Evolutionary conservation across 106 monocot species (phyloP), one percentile per base, ranked within the genome.

Genomic region (Apostasia shenzhenica): DNA sequence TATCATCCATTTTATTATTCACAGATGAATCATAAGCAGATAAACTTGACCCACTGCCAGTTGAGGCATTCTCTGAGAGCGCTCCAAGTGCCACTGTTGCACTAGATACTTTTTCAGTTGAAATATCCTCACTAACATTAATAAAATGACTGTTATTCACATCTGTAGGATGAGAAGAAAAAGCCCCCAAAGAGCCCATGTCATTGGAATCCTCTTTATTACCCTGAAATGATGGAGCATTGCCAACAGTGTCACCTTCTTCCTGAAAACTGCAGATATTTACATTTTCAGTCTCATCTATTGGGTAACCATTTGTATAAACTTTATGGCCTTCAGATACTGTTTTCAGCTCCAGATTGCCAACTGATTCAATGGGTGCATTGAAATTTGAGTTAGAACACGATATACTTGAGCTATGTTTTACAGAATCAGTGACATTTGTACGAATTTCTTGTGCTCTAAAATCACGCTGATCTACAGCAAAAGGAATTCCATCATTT

Each of bases 221-320:
- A 44, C 44, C 14, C 14, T 50, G 41, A 65, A 56, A 45, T 61
- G 14, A n/a, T 54, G 52, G 9, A 66, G 49, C 7, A 66, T 53
- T 40, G 57, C 14, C 58, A 63, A 37, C 5, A 67, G 45, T 51
- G 44, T 14, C 48, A 8, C 45, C 7, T 63, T 73, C 68, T 37
- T 53, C 62, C n/a, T 38, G 56, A 41, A 50, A 65, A 42, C 45
- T 59, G 74, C 37, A 3, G 43, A 38, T 45, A 66, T 54, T 40
- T 46, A 59, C 14, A 66, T n/a, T 48, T 61, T 67, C 41, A 51
- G 45, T 49, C 59, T 55, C 56, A 41, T 3, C 6, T 55, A 59
- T 64, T 46, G 48, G 48, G 55, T 77, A 77, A 61, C 43, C 40
- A 4, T 41, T 40, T 14, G 51, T 45, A 74, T 54, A 69, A 39